Evolutionary conservation across 1,284 basidiomycete genomes (phyloP), one percentile per base, ranked within the genome.

Genomic region (Pseudozyma hubeiensis): DNA sequence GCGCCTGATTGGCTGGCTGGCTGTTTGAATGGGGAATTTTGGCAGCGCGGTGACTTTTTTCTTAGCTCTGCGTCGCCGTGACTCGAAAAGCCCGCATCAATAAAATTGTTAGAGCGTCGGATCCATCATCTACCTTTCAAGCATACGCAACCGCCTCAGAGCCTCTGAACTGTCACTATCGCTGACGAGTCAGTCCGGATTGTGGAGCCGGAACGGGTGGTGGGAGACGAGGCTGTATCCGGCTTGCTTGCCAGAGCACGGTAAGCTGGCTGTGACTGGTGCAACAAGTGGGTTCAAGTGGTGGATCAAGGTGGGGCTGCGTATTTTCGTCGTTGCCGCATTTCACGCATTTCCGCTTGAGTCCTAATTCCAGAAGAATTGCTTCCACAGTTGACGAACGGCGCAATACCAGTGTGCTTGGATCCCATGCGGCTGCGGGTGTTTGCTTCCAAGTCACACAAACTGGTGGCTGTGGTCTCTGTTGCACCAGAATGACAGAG

Each of bases 311-410:
- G 17, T 17, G 19, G 41, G n/a, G 9, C 19, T 64, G 52, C 56
- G 55, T 65, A 59, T 59, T 54, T 65, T 65, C 63, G 63, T 54
- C 37, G 29, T 29, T n/a, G 8, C 3, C 9, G 8, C 39, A 41
- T 10, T 30, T 47, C 17, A 39, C 40, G 48, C 56, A 65, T 58
- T 58, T 53, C 63, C 63, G 55, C 35, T 64, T 50, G 52, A 59
- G 51, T 53, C 63, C 63, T 64, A 64, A 53, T 50, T 59, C 54
- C 53, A 53, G 48, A 53, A 64, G 61, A 64, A 64, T 24, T 24
- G 24, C 2, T 24, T 24, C 24, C 24, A 24, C 24, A 24, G 24
- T 24, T 24, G 24, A 24, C 16, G 30, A n/a, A 46, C 4, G 44
- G 53, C 53, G 33, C 50, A 31, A 19, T 44, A 33, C 48, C 45